Evolutionary conservation across 1,284 basidiomycete species (phyloP).

Genomic region (Papiliotrema fonsecae): DNA sequence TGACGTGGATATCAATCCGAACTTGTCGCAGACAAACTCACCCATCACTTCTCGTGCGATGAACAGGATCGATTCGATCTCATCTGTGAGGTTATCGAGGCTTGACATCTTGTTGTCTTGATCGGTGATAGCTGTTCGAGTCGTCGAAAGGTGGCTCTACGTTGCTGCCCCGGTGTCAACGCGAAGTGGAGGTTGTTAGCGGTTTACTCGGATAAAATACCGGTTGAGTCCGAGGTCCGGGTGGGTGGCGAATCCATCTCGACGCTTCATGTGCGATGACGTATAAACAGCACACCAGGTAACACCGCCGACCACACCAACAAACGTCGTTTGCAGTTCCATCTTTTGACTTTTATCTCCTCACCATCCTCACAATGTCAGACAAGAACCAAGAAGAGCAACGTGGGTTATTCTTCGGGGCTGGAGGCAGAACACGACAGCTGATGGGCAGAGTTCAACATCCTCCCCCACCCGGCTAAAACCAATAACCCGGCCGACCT

Average conservation of each 20-base stretch:
- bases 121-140: too few relatives aligned
- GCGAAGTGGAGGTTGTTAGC: not conserved
- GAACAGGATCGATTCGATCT: constrained; percentile 48
- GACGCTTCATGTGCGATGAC: too few relatives aligned
- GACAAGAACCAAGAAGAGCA: constrained; percentile 28
- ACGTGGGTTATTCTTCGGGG: constrained; percentile 21
- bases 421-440: not conserved
- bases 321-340: too few relatives aligned
- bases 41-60: constrained; percentile 48
- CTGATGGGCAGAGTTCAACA: constrained; percentile 44
- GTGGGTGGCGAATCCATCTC: too few relatives aligned
- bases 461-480: constrained; percentile 50
- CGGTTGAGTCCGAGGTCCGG: not conserved
- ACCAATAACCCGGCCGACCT: constrained; percentile 48
- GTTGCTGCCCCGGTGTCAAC: not conserved
- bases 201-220: not conserved
- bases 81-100: constrained; percentile 41
- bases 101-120: not conserved
- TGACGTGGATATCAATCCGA: too few relatives aligned
- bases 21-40: constrained; percentile 14
- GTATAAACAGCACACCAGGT: too few relatives aligned
- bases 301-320: too few relatives aligned
- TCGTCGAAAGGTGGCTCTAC: too few relatives aligned
- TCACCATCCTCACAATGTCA: constrained; percentile 11
- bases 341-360: too few relatives aligned